Evolutionary conservation across 345 rosid species (phyloP).

Genomic region (Aegle marmelos): DNA sequence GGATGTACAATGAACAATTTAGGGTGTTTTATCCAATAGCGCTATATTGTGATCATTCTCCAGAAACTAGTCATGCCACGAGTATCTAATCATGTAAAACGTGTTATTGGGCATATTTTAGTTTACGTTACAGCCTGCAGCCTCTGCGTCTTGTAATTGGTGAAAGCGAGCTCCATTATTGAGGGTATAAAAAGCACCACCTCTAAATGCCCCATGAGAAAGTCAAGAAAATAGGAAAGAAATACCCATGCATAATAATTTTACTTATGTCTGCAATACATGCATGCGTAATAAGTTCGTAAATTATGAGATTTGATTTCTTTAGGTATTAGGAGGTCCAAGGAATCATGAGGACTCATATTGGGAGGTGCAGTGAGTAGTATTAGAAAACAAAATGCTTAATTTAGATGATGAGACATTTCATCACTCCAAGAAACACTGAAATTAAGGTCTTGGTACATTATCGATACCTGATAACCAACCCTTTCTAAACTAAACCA

Average conservation of each 20-base stretch:
- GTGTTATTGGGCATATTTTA: slow-evolving; percentile 15
- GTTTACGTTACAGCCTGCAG: neutral
- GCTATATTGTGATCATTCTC: neutral
- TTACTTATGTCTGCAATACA: neutral
- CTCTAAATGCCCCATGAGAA: too few species aligned
- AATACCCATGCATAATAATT: too few species aligned
- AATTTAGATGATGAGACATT: slow-evolving; percentile 31
- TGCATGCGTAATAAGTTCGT: neutral
- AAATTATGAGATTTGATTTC: neutral
- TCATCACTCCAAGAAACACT: slow-evolving; percentile 63
- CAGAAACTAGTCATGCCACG: neutral
- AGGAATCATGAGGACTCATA: neutral
- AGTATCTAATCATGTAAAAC: slow-evolving; percentile 7
- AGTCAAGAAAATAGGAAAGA: too few species aligned
- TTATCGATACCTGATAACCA: slow-evolving; percentile 18
- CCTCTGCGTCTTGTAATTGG: slow-evolving; percentile 7
- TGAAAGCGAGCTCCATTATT: slow-evolving; percentile 8
- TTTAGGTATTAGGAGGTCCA: neutral
- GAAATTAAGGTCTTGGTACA: slow-evolving; percentile 50
- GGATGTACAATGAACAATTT: too few species aligned
- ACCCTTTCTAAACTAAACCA: slow-evolving; percentile 12
- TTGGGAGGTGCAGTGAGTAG: slow-evolving; percentile 29
- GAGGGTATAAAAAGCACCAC: too few species aligned
- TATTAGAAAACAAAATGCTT: slow-evolving; percentile 20
- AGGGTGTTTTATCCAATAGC: too few species aligned